Evolutionary conservation across 1,284 basidiomycete species (phyloP), one percentile per base, ranked within the genome.

Genomic region (Ceratobasidium sp.): DNA sequence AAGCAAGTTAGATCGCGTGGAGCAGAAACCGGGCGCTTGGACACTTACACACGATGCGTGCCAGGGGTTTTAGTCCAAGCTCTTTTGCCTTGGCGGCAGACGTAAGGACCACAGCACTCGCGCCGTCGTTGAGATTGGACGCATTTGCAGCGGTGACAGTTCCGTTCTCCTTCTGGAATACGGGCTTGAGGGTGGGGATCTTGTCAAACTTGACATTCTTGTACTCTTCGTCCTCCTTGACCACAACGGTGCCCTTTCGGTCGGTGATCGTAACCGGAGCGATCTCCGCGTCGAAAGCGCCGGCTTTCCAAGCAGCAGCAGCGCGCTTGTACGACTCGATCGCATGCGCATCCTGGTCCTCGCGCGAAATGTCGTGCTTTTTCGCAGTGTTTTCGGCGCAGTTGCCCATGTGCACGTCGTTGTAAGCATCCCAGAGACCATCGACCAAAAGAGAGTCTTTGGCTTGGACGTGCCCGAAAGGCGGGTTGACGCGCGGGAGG

Each of bases 161-260:
- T 70, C 96, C 96, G 75, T 88, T 89, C 75, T 91, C 86, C 84
- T 86, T 86, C 76, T 92, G 92, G 87, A 99, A 99, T 30, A 92
- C 92, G 59, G 94, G 90, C 75, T 88, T 88, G 70, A 99, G 86
- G 36, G 88, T 85, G 59, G 92, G 93, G 76, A 98, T 88, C 82
- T 96, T 95, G 77, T 98, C 95, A 80, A 91, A 94, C 77, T 96
- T 89, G 75, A 97, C 89, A 78, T 94, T 91, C 83, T 94, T 98
- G 87, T 95, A 98, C 80, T 99, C 96, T 82, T 99, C 97, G 79
- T 99, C 97, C 83, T 99, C 96, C 77, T 85, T 86, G 70, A 97
- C 87, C 73, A 98, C 82, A 42, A 87, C 90, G 48, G 73, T 71
- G 49, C 95, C 96, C 84, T 96, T 97, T 85, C 94, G 94, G 78